Evolutionary conservation across 257 asterid species (phyloP), one percentile per base, ranked within the genome.

Genomic region (Datura wrightii): DNA sequence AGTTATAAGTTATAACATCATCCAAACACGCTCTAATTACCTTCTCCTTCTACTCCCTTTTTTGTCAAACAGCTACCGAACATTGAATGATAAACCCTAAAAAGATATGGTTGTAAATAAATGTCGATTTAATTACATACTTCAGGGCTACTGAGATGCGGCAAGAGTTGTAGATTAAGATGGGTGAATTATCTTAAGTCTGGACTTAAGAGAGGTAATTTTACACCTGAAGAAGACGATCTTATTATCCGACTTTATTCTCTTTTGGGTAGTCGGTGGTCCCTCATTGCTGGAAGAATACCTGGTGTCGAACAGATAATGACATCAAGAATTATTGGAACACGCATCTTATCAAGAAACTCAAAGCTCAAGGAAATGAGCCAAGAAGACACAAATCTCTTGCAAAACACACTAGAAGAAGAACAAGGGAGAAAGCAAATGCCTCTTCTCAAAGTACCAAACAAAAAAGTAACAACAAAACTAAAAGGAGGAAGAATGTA

Each of bases 301-400:
- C 98, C 99, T 0, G 99, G 99, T 14, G 99, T 14, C 85, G 99
- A 90, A 95, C 98, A 0, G 99, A 96, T 41, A 96, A 94, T 63
- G 99, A 96, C 91, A 96, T 96, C 15, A 96, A 96, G 85, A 96
- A 96, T 79, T 96, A 96, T 31, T 96, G 99, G 99, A 96, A 96
- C 60, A 96, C 99, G 0, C 98, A 92, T 84, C 46, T 65, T 7
- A 19, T 65, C 46, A 65, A 65, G n/a, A 34, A 65, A 65, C 72
- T 65, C 46, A 65, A 65, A 65, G 72, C 46, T 34, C 72, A 65
- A 34, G 72, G 72, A 65, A 65, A 36, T 5, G 72, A 65, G 46
- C 72, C 72, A 0, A 16, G 19, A 2, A 11, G 6, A 63, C 72
- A 65, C 72, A 65, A 65, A 65, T 65, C n/a, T 36, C n/a, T 34